These are phyloP conservation scores for Tolypocladium album DNA, from an alignment of 2,329 filamentous ascomycete genomes.

Conservation along the genomic window DNA sequence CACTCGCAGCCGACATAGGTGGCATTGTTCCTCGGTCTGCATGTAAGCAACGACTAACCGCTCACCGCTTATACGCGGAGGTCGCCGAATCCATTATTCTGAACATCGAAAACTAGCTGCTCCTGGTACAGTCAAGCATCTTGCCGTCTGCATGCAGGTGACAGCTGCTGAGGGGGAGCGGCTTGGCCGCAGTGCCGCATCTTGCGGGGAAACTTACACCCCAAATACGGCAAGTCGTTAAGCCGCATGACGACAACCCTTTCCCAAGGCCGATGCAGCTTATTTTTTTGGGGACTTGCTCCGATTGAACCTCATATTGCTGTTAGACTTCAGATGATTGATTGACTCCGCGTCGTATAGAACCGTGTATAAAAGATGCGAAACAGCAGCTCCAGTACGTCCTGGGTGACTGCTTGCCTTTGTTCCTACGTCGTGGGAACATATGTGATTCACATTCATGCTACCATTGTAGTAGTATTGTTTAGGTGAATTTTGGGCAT, in stretches of 20 bases:
- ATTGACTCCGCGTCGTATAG: not conserved
- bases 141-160: not conserved
- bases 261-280: not conserved
- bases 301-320: not conserved
- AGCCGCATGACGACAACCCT: not conserved
- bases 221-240: not conserved
- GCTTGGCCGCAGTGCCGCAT: not conserved
- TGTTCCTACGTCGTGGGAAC: not conserved
- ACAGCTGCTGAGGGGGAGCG: not conserved
- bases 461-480: not conserved
- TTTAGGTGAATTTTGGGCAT: not conserved
- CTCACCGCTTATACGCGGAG: not conserved
- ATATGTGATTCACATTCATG: not conserved
- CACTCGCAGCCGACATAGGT: not conserved
- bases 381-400: not conserved
- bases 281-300: not conserved
- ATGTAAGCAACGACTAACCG: not conserved
- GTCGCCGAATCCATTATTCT: not conserved
- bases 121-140: too few species aligned
- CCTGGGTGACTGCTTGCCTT: not conserved
- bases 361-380: not conserved
- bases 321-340: not conserved
- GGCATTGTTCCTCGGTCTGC: not conserved
- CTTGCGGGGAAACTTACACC: not conserved
- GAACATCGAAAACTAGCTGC: not conserved